Evolutionary conservation across 306 rosid species (phyloP).

Genomic region (Canavalia gladiata): DNA sequence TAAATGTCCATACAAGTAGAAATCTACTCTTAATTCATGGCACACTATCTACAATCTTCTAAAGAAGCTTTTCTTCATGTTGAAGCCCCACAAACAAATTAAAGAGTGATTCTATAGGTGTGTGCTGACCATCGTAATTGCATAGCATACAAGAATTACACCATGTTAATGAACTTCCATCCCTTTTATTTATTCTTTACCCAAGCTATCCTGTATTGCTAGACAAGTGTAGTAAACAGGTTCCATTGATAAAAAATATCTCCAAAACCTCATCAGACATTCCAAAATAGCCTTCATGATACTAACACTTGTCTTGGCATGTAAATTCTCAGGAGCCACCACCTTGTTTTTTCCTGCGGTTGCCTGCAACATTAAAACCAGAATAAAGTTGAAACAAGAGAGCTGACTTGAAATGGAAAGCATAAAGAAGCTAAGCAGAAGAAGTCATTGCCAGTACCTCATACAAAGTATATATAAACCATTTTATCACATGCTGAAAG

Average conservation of each 20-base stretch:
- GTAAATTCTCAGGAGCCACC: constrained; percentile 44
- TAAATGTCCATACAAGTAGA: constrained; percentile 25
- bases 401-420: constrained; percentile 13
- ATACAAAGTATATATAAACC: neutral
- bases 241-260: neutral
- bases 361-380: constrained; percentile 57
- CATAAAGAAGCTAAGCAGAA: neutral
- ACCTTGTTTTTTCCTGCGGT: constrained; percentile 56
- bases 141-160: constrained; percentile 8
- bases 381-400: constrained; percentile 9
- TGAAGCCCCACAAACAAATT: constrained; percentile 8
- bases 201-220: constrained; percentile 1
- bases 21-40: constrained; percentile 4
- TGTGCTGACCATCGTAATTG: neutral
- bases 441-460: neutral
- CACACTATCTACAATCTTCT: constrained; percentile 5
- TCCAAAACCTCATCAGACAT: neutral
- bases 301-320: constrained; percentile 11
- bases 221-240: constrained; percentile 1
- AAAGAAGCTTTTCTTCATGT: constrained; percentile 19
- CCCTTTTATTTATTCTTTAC: neutral
- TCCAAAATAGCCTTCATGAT: constrained; percentile 8
- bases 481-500: neutral
- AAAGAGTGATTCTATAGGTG: neutral
- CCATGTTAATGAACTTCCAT: constrained; percentile 11